These are phyloP conservation scores for Thermomyces lanuginosus DNA, from an alignment of 2,329 filamentous ascomycete genomes.

Conservation along the genomic window DNA sequence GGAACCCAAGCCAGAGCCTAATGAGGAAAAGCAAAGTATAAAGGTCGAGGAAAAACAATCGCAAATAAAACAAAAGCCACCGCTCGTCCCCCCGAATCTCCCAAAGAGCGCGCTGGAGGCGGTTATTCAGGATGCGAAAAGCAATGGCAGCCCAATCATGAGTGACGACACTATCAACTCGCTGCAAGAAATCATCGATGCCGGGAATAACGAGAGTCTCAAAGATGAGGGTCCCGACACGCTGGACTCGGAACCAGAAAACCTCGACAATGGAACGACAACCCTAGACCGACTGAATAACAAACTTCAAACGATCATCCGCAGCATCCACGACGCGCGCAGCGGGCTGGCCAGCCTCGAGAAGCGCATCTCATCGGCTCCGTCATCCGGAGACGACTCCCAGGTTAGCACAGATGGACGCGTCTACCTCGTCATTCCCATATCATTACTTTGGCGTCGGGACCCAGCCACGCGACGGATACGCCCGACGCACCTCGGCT, in stretches of 20 bases:
- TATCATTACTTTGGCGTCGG: slow-evolving; percentile 22
- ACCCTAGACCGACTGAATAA: slow-evolving; percentile 21
- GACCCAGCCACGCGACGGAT: slow-evolving; percentile 13
- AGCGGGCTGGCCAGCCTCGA: slow-evolving; percentile 25
- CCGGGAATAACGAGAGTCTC: slow-evolving; percentile 6
- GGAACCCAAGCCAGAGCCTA: slow-evolving; percentile 3
- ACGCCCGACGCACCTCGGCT: slow-evolving; percentile 23
- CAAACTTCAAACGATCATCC: slow-evolving; percentile 24
- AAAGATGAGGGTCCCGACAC: slow-evolving; percentile 2
- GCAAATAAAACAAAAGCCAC: slow-evolving; percentile 9
- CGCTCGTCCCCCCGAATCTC: slow-evolving; percentile 21
- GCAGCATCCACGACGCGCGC: slow-evolving; percentile 26
- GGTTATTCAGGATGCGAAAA: slow-evolving; percentile 25
- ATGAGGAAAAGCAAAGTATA: slow-evolving; percentile 1
- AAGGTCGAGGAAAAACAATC: slow-evolving; percentile 4
- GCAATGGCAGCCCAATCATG: slow-evolving; percentile 22
- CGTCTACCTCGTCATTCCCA: slow-evolving; percentile 17
- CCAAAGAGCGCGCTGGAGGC: slow-evolving; percentile 28
- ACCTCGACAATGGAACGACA: background rate
- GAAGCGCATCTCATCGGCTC: slow-evolving; percentile 17
- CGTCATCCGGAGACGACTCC: slow-evolving; percentile 8
- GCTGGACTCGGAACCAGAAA: background rate
- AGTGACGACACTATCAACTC: slow-evolving; percentile 32
- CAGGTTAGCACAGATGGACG: slow-evolving; percentile 12
- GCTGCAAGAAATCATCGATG: slow-evolving; percentile 26